These are phyloP conservation scores for Coelastrella sp. DNA, from an alignment of 139 green algal species.

Conservation along the genomic window DNA sequence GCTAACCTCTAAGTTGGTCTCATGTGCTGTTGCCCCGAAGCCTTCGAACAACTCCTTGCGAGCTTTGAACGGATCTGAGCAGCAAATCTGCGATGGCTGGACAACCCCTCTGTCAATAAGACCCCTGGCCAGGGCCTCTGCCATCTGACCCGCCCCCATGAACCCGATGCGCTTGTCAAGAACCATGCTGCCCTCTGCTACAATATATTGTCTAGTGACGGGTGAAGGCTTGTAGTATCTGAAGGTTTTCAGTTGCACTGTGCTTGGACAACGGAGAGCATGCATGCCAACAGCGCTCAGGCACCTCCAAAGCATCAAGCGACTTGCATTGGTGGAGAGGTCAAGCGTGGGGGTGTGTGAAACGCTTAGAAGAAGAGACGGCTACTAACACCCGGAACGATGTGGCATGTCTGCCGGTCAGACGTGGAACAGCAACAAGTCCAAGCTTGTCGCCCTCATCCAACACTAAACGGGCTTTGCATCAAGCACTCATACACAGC, in stretches of 20 bases:
- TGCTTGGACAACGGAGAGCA: not conserved
- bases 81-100: slow-evolving; percentile 65
- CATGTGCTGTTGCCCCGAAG: slow-evolving; percentile 66
- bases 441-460: too few relatives aligned
- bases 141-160: slow-evolving; percentile 85
- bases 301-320: not conserved
- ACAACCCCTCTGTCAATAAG: slow-evolving; percentile 81
- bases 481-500: too few relatives aligned
- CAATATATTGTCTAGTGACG: not conserved
- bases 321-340: not conserved
- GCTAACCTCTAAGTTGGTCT: slow-evolving; percentile 72
- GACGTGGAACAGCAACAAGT: too few relatives aligned
- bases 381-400: not conserved
- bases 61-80: slow-evolving; percentile 70
- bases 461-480: too few relatives aligned
- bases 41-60: slow-evolving; percentile 82
- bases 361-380: not conserved
- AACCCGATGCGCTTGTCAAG: slow-evolving; percentile 79
- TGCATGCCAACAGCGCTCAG: not conserved
- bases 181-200: slow-evolving; percentile 1
- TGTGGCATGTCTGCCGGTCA: not conserved
- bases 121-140: slow-evolving; percentile 89
- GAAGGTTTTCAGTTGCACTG: not conserved
- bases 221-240: not conserved
- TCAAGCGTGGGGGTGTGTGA: not conserved